Conservation (phyloP, 1,284 basidiomycete genomes). For the Heterobasidion annosum region DNA sequence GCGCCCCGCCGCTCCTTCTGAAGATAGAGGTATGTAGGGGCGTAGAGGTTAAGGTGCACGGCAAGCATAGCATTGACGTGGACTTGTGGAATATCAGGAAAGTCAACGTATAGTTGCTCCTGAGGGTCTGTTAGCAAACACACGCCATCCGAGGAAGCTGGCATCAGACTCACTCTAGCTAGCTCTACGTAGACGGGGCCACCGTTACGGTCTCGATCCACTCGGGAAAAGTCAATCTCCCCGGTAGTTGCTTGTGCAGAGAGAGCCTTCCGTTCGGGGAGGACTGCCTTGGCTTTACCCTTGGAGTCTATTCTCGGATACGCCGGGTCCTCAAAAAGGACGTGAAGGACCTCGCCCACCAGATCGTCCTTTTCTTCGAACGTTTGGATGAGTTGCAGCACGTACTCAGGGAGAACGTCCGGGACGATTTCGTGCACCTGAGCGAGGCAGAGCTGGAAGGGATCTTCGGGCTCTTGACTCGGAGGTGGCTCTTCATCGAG, state of each 20-base stretch:
- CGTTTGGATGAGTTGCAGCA: conserved; percentile 32
- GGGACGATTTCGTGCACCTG: conserved; percentile 60
- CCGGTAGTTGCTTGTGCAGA: background rate
- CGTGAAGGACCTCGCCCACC: conserved; percentile 44
- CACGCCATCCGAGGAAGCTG: background rate
- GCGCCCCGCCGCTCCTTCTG: conserved; percentile 22
- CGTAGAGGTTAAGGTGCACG: conserved; percentile 39
- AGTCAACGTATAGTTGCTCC: conserved; percentile 47
- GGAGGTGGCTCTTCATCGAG: background rate
- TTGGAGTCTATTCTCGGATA: conserved; percentile 51
- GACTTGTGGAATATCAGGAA: conserved; percentile 44
- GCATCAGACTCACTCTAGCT: conserved; percentile 32
- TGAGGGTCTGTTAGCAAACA: conserved; percentile 13
- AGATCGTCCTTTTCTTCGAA: conserved; percentile 27
- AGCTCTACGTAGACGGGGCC: conserved; percentile 37
- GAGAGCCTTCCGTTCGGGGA: conserved; percentile 11
- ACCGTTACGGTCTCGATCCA: conserved; percentile 29
- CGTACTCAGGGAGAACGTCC: conserved; percentile 49
- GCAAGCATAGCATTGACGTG: conserved; percentile 36
- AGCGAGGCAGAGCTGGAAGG: conserved; percentile 22
- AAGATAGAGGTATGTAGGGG: conserved; percentile 45
- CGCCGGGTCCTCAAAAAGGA: conserved; percentile 48
- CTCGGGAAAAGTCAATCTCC: conserved; percentile 40
- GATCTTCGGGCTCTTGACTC: conserved; percentile 4
- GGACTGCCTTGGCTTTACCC: conserved; percentile 31